Conservation (phyloP, 148 eudicot species). For the Vaccinium vitisidaea region DNA sequence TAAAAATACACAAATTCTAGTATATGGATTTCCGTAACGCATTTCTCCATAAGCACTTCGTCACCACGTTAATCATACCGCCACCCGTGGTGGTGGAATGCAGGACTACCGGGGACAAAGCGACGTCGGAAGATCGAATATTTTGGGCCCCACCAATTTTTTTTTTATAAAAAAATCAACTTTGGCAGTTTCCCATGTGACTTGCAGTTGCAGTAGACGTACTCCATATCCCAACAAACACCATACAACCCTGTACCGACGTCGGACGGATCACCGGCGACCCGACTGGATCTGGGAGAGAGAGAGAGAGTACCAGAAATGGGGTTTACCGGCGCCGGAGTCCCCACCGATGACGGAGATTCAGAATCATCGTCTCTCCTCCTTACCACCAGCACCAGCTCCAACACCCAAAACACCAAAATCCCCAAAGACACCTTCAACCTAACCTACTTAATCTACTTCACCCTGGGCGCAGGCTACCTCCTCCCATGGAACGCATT, state of each 20-base stretch:
- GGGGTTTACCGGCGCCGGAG: background rate
- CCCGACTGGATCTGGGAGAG: background rate
- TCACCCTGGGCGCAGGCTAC: slow-evolving; percentile 56
- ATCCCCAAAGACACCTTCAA: slow-evolving; percentile 56
- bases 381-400: background rate
- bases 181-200: background rate
- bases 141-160: background rate
- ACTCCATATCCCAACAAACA: too few relatives aligned
- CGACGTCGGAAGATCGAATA: background rate
- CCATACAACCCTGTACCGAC: background rate
- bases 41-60: too few relatives aligned
- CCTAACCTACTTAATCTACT: slow-evolving; percentile 70
- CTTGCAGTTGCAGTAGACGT: too few relatives aligned
- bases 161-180: too few relatives aligned
- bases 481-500: slow-evolving; percentile 71
- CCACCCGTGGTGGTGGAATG: too few relatives aligned
- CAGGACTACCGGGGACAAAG: background rate
- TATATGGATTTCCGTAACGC: too few relatives aligned
- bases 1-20: too few relatives aligned
- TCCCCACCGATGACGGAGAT: background rate
- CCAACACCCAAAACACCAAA: background rate
- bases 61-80: too few relatives aligned
- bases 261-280: background rate
- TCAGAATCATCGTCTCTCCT: slow-evolving; percentile 3
- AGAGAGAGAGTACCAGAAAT: background rate